These are phyloP conservation scores for Penicillium cinerascens DNA, from an alignment of 495 filamentous ascomycete species.

Conservation along the genomic window DNA sequence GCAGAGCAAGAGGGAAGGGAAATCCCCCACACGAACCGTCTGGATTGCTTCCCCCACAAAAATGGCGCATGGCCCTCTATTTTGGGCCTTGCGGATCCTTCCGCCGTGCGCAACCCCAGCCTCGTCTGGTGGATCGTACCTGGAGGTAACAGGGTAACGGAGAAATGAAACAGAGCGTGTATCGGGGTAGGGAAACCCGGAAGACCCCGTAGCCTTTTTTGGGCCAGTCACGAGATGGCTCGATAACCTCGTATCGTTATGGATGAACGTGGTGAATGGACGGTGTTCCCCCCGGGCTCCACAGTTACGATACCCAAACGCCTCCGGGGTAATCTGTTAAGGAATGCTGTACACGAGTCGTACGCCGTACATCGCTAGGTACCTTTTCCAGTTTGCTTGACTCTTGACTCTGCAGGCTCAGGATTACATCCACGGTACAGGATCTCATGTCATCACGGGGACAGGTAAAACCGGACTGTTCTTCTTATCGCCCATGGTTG, in stretches of 20 bases:
- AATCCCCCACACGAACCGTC: constrained; percentile 32
- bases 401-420: too few species aligned
- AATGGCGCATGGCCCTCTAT: constrained; percentile 27
- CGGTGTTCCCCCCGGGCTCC: not conserved
- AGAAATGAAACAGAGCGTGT: too few species aligned
- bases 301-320: not conserved
- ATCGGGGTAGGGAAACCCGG: not conserved
- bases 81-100: constrained; percentile 17
- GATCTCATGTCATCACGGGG: not conserved
- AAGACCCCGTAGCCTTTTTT: not conserved
- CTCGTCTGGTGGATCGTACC: constrained; percentile 22
- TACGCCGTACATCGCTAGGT: not conserved
- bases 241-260: not conserved
- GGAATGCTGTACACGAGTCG: not conserved
- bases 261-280: not conserved
- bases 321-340: not conserved
- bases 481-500: not conserved
- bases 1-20: not conserved
- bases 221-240: not conserved
- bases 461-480: not conserved
- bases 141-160: not conserved
- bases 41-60: constrained; percentile 28
- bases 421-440: not conserved
- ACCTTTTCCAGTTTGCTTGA: not conserved
- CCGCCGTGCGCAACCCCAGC: constrained; percentile 17